These are phyloP conservation scores for Suillus occidentalis DNA, from an alignment of 768 basidiomycete species.

Conservation along the genomic window DNA sequence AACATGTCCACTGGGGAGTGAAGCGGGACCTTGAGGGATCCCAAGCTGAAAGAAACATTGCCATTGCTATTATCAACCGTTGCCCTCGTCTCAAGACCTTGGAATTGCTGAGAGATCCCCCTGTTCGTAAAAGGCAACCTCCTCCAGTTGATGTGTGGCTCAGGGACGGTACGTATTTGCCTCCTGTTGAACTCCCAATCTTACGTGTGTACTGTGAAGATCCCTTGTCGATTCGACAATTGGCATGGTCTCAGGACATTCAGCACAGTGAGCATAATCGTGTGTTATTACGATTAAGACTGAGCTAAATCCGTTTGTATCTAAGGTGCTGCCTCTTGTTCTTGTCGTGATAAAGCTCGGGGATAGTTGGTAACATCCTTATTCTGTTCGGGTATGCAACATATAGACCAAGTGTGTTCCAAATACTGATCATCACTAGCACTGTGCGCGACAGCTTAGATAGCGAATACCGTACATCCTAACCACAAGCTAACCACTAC, in stretches of 20 bases:
- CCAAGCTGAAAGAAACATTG: slow-evolving; percentile 2
- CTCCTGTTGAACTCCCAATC: neutral
- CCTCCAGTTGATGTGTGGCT: slow-evolving; percentile 4
- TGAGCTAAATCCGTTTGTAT: neutral
- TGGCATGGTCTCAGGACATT: neutral
- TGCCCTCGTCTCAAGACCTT: slow-evolving; percentile 7
- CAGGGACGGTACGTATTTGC: neutral
- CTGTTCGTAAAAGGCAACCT: neutral
- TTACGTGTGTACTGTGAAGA: neutral
- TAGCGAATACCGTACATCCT: slow-evolving; percentile 19
- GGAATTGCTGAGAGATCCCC: neutral
- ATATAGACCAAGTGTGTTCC: neutral
- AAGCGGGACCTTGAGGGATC: slow-evolving; percentile 1
- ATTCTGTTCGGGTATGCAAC: neutral
- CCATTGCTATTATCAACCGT: neutral
- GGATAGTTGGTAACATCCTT: no score
- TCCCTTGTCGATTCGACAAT: slow-evolving; percentile 1
- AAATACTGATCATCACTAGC: neutral
- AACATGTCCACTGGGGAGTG: slow-evolving; percentile 3
- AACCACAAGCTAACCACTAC: slow-evolving; percentile 24
- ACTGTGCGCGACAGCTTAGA: slow-evolving; percentile 16
- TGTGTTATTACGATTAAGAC: neutral
- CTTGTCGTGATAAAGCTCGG: neutral
- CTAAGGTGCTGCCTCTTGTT: neutral
- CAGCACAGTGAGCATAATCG: neutral